A percentile compares a stretch with the other conserved stretches of the same genome.
Evolutionary conservation across 306 rosid species (phyloP).

Genomic region (Lathyrus aphaca): DNA sequence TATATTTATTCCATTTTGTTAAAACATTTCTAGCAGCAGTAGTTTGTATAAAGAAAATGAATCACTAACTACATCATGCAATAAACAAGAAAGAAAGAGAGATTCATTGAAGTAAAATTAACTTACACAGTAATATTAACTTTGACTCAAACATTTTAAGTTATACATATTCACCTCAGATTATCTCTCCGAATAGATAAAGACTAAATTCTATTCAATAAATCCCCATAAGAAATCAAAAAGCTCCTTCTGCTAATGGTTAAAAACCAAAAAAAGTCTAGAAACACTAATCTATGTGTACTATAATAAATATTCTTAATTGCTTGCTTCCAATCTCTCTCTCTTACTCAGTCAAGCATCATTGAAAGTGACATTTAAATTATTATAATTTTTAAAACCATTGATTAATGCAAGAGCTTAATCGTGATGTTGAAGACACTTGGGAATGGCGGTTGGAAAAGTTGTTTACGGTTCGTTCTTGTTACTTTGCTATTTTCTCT

Average conservation of each 20-base stretch:
- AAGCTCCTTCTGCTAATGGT: not conserved
- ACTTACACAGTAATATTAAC: not conserved
- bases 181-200: not conserved
- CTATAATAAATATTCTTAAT: slow-evolving; percentile 24
- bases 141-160: not conserved
- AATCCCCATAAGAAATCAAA: slow-evolving; percentile 11
- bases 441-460: too few relatives aligned
- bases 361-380: slow-evolving; percentile 22
- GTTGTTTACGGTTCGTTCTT: too few relatives aligned
- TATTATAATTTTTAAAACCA: slow-evolving; percentile 12
- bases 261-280: slow-evolving; percentile 8
- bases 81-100: not conserved
- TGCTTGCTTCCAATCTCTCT: slow-evolving; percentile 23
- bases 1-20: too few relatives aligned
- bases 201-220: not conserved
- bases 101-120: not conserved
- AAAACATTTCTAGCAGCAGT: too few relatives aligned
- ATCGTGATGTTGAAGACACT: too few relatives aligned
- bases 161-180: slow-evolving; percentile 29
- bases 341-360: slow-evolving; percentile 23
- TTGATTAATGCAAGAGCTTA: slow-evolving; percentile 11
- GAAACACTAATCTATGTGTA: slow-evolving; percentile 9
- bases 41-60: too few relatives aligned
- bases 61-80: not conserved
- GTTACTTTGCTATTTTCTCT: too few relatives aligned